A percentile compares a stretch with the other conserved stretches of the same genome.
Conservation (phyloP, 495 filamentous ascomycete genomes). For the Penicillium robsamsonii region DNA sequence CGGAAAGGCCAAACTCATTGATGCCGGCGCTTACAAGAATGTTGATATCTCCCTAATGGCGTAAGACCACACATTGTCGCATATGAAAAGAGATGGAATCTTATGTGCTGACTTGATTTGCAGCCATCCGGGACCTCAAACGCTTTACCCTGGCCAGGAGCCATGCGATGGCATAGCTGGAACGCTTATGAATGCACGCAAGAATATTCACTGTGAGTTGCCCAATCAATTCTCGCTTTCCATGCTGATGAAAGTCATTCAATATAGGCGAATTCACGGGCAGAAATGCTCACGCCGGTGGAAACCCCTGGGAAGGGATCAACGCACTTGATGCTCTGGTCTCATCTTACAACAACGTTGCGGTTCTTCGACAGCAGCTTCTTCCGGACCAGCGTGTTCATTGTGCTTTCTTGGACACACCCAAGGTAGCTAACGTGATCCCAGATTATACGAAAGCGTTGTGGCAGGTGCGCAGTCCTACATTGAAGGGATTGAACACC, state of each 20-base stretch:
- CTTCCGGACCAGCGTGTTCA: slow-evolving; percentile 60
- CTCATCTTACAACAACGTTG: slow-evolving; percentile 59
- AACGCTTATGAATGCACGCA: slow-evolving; percentile 38
- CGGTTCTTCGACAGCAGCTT: slow-evolving; percentile 62
- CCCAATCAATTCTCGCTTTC: neutral
- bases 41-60: slow-evolving; percentile 67
- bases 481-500: slow-evolving; percentile 42
- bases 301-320: slow-evolving; percentile 53
- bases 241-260: neutral
- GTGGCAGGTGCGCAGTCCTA: slow-evolving; percentile 53
- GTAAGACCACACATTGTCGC: slow-evolving; percentile 29
- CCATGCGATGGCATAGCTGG: slow-evolving; percentile 32
- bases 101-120: neutral
- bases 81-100: neutral
- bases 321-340: slow-evolving; percentile 24
- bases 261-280: slow-evolving; percentile 29
- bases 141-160: slow-evolving; percentile 29
- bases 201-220: slow-evolving; percentile 30
- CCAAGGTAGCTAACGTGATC: slow-evolving; percentile 60
- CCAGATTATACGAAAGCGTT: slow-evolving; percentile 54
- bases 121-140: slow-evolving; percentile 33
- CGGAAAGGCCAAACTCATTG: slow-evolving; percentile 64
- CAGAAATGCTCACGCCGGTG: slow-evolving; percentile 53
- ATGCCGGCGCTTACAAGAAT: slow-evolving; percentile 60
- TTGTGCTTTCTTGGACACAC: slow-evolving; percentile 57